phyloP scores from a whole-genome alignment of 1,139 yeast species.

The Yamadazyma diospyri region DNA sequence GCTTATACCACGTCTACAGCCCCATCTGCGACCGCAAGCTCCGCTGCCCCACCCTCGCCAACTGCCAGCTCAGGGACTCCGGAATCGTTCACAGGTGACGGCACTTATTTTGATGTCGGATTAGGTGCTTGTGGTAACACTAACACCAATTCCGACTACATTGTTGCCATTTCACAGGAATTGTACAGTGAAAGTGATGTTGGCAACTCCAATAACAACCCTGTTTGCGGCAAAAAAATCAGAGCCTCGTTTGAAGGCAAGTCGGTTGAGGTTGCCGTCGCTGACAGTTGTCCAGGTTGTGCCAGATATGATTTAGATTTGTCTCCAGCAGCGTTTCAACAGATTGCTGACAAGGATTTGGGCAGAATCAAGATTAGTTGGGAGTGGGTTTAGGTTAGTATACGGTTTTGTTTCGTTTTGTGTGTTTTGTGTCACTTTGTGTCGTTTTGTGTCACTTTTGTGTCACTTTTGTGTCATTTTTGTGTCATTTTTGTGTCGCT shows the following conservation, averaged over 20 bases:
- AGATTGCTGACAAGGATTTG: conserved; percentile 34
- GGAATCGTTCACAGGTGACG: conserved; percentile 43
- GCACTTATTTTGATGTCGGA: conserved; percentile 57
- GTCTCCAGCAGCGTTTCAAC: conserved; percentile 41
- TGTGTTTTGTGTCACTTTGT: neutral
- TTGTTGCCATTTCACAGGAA: conserved; percentile 41
- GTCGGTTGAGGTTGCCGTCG: conserved; percentile 42
- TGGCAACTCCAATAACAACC: conserved; percentile 38
- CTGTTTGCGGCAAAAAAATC: conserved; percentile 42
- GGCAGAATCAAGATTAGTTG: conserved; percentile 44
- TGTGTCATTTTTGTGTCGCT: too few species aligned
- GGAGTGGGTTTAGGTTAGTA: conserved; percentile 22
- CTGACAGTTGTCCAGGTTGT: conserved; percentile 43
- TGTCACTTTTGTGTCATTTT: neutral
- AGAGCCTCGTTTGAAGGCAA: conserved; percentile 37
- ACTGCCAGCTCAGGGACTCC: conserved; percentile 19
- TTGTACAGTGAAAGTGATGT: conserved; percentile 30
- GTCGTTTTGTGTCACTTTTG: neutral
- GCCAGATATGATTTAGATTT: conserved; percentile 37
- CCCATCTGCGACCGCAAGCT: conserved; percentile 17
- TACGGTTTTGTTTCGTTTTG: neutral
- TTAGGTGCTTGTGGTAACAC: conserved; percentile 61
- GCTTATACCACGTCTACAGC: conserved; percentile 10
- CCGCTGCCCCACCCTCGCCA: conserved; percentile 11
- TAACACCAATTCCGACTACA: conserved; percentile 44